Evolutionary conservation across 2,329 filamentous ascomycete genomes (phyloP), one percentile per base, ranked within the genome.

Genomic region (Taxawa tesnikishii): DNA sequence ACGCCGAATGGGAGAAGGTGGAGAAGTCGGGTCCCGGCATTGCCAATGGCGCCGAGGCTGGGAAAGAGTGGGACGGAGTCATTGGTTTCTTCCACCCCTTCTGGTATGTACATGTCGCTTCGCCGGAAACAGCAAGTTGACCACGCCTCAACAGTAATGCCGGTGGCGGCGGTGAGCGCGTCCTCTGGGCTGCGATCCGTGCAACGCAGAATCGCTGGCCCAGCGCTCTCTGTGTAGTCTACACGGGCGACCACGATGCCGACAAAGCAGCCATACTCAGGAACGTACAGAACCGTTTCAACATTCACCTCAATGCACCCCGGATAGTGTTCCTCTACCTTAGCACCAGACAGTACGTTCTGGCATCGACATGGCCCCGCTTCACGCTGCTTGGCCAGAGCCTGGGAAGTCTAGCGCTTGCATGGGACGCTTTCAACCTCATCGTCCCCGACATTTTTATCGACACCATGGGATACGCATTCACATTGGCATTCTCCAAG

Each of bases 1-100:
- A 23, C n/a, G 19, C 8, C 8, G 19, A 23, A n/a, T 23, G 19
- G 19, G 19, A 23, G 19, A 23, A 23, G n/a, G 19, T n/a, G n/a
- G n/a, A n/a, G n/a, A n/a, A n/a, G n/a, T n/a, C n/a, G n/a, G n/a
- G n/a, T n/a, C n/a, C n/a, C n/a, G n/a, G n/a, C n/a, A n/a, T n/a
- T n/a, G n/a, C n/a, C 19, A 23, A 23, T 8, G 8, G 19, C 19
- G 19, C n/a, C 19, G 19, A 23, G 19, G n/a, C 8, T 8, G 19
- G 19, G 19, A 23, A 23, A 43, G 68, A 79, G 28, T 94, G 83
- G 82, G 67, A 77, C 39, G 87, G 87, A 18, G 75, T 94, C 32
- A 74, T 96, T 40, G 90, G 84, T 28, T 96, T 98, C 68, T 94
- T 98, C 53, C 90, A 98, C 56, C 90, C 90, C 1, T 98, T 94